Percentiles rank a stretch among this genome's conserved stretches.
Conservation (phyloP, 2,329 filamentous ascomycete genomes). For the Colletotrichum sp. region DNA sequence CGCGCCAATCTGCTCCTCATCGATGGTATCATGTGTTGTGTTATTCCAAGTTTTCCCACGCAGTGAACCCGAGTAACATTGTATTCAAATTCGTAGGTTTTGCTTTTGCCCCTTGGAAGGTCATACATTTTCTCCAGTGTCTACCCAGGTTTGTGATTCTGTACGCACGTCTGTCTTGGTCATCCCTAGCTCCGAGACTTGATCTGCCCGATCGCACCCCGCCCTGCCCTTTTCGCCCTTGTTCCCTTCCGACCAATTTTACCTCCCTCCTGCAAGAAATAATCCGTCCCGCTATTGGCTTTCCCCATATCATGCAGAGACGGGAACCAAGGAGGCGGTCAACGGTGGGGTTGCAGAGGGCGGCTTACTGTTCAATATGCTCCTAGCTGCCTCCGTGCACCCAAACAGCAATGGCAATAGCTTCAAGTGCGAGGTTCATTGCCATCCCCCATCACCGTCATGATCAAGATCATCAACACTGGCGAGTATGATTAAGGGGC, state of each 20-base stretch:
- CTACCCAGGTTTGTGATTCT: neutral
- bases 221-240: slow-evolving; percentile 8
- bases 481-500: neutral
- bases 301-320: neutral
- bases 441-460: neutral
- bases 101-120: neutral
- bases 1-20: neutral
- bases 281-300: slow-evolving; percentile 13
- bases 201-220: neutral
- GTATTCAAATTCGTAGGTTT: neutral
- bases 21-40: neutral
- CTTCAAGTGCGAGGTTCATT: neutral
- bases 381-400: neutral
- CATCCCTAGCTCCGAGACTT: slow-evolving; percentile 13
- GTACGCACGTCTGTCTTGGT: slow-evolving; percentile 14
- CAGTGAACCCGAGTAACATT: neutral
- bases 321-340: slow-evolving; percentile 6
- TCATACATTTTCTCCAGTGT: neutral
- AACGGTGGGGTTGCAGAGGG: slow-evolving; percentile 10
- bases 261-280: neutral
- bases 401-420: slow-evolving; percentile 3
- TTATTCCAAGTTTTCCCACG: neutral
- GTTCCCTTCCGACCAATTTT: slow-evolving; percentile 9
- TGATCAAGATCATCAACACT: neutral
- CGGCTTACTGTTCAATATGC: neutral